Conservation (phyloP, 129 eudicot genomes). For the Saussurea involucrata region DNA sequence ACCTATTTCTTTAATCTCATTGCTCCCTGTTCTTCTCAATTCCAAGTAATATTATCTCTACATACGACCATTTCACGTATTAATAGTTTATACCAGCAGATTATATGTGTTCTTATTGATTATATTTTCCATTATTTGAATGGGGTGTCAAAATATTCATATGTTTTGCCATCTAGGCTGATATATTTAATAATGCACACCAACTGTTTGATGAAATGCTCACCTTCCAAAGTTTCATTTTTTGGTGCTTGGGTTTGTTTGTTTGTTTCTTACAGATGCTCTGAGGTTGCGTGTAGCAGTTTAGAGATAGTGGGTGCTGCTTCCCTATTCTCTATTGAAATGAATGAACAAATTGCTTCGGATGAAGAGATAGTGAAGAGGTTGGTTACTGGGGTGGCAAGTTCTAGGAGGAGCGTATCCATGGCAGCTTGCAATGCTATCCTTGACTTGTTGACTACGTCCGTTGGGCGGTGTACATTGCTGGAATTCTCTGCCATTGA, state of each 20-base stretch:
- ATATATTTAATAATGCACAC: constrained; percentile 16
- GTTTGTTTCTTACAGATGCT: constrained; percentile 23
- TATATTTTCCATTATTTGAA: background rate
- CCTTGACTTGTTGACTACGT: constrained; percentile 65
- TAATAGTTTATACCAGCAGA: background rate
- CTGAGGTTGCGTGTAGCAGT: constrained; percentile 40
- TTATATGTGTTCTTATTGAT: background rate
- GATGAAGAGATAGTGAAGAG: constrained; percentile 61
- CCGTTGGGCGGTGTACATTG: constrained; percentile 45
- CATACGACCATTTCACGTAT: background rate
- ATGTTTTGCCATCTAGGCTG: background rate
- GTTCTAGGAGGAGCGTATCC: constrained; percentile 33
- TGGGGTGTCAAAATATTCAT: background rate
- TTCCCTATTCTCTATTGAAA: constrained; percentile 55
- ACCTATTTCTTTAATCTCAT: constrained; percentile 32
- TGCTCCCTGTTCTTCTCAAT: constrained; percentile 49
- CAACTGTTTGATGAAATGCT: constrained; percentile 15
- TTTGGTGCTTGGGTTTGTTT: background rate
- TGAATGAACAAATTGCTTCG: constrained; percentile 64
- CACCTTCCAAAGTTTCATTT: background rate
- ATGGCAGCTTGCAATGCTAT: constrained; percentile 62
- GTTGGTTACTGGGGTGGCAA: constrained; percentile 32
- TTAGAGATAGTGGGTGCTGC: constrained; percentile 56
- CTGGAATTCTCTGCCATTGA: constrained; percentile 45
- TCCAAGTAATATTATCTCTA: constrained; percentile 32